Percentiles rank a stretch among this genome's conserved stretches.
These are phyloP conservation scores for Hevea brasiliensis DNA, from an alignment of 345 rosid species.

Conservation along the genomic window DNA sequence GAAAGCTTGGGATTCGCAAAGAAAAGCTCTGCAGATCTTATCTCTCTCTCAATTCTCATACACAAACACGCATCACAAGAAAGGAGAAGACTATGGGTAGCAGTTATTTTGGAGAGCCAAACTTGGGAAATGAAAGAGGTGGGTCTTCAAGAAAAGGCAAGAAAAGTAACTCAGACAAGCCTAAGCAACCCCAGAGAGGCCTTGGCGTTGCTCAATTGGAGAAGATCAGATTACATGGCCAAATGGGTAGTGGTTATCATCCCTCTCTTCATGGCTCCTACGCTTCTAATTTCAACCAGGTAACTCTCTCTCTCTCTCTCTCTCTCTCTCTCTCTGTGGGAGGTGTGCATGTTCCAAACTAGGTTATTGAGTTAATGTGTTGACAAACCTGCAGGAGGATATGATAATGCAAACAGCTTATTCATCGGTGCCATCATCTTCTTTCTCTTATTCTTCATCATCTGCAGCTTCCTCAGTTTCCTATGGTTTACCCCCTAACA, in stretches of 20 bases:
- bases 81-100: slow-evolving; percentile 49
- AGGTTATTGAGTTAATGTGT: not conserved
- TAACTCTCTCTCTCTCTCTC: slow-evolving; percentile 16
- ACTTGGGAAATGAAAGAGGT: slow-evolving; percentile 52
- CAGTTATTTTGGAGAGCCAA: slow-evolving; percentile 71
- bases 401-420: slow-evolving; percentile 56
- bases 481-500: slow-evolving; percentile 55
- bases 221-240: slow-evolving; percentile 74
- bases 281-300: slow-evolving; percentile 65
- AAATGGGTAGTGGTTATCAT: slow-evolving; percentile 39
- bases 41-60: too few relatives aligned
- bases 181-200: slow-evolving; percentile 94
- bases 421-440: slow-evolving; percentile 57
- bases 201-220: slow-evolving; percentile 98
- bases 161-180: slow-evolving; percentile 71
- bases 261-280: slow-evolving; percentile 45
- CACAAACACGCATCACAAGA: too few relatives aligned
- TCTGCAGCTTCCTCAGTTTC: slow-evolving; percentile 56
- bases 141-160: slow-evolving; percentile 69
- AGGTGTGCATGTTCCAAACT: not conserved
- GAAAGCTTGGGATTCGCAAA: slow-evolving; percentile 32
- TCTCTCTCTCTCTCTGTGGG: not conserved
- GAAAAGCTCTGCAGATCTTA: not conserved
- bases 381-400: slow-evolving; percentile 61
- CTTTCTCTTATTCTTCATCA: slow-evolving; percentile 55